Percentiles rank a stretch among this genome's conserved stretches.
phyloP scores from a whole-genome alignment of 2,329 filamentous ascomycete genomes.

The Myrmaecium sp. region DNA sequence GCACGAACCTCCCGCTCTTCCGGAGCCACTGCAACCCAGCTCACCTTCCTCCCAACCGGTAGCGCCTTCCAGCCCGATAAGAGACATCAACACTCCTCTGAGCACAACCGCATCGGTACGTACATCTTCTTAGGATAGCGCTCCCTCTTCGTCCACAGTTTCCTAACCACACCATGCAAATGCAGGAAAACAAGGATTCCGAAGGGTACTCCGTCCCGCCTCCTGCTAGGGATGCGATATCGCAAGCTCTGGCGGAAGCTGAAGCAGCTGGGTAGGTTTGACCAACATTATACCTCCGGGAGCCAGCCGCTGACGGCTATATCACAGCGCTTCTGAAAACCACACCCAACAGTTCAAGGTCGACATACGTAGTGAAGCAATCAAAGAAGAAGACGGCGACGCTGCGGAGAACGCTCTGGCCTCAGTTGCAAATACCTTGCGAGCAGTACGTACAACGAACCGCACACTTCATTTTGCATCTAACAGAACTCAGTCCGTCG shows the following conservation, averaged over 20 bases:
- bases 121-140: no score
- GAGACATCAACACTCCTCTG: no score
- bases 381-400: conserved; percentile 59
- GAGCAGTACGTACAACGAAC: conserved; percentile 25
- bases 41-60: no score
- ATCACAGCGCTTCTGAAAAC: no score
- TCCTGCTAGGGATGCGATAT: conserved; percentile 40
- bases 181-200: conserved; percentile 40
- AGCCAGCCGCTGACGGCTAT: no score
- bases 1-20: no score
- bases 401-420: conserved; percentile 58
- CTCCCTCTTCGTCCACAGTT: no score
- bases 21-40: conserved; percentile 18
- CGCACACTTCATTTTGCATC: conserved; percentile 2
- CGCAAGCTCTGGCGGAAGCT: conserved; percentile 54
- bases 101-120: no score
- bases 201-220: conserved; percentile 65
- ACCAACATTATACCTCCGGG: no score
- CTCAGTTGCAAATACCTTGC: conserved; percentile 57
- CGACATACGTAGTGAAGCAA: conserved; percentile 61
- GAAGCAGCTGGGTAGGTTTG: no score
- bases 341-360: conserved; percentile 58
- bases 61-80: no score
- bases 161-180: no score
- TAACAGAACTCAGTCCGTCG: conserved; percentile 31